phyloP scores from a whole-genome alignment of 1,139 yeast genomes.

The Hanseniaspora uvarum region DNA sequence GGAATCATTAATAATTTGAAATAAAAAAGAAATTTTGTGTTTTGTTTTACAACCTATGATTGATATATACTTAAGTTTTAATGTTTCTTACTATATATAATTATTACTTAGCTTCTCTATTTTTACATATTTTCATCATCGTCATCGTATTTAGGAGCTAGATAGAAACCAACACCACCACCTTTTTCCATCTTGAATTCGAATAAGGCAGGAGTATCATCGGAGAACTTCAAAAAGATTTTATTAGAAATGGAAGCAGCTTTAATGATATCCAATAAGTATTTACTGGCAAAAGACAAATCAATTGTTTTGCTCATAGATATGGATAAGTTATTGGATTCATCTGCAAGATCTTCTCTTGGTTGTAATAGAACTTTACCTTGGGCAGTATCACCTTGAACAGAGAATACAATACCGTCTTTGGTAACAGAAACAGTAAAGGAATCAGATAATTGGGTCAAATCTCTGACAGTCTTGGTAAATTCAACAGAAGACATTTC shows the following conservation, averaged over 20 bases:
- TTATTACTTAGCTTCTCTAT: not conserved
- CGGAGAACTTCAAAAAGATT: conserved; percentile 77
- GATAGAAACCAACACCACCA: conserved; percentile 87
- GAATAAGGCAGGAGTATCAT: conserved; percentile 86
- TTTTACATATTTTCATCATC: conserved; percentile 43
- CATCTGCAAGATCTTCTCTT: conserved; percentile 66
- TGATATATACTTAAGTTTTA: no score
- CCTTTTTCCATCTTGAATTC: conserved; percentile 68
- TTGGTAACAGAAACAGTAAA: conserved; percentile 78
- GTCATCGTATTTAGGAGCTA: conserved; percentile 95
- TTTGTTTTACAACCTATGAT: no score
- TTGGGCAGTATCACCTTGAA: conserved; percentile 87
- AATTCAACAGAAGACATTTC: conserved; percentile 83
- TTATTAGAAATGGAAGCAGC: conserved; percentile 70
- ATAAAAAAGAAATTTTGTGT: no score
- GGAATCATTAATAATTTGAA: not conserved
- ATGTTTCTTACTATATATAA: not conserved
- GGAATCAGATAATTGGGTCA: conserved; percentile 77
- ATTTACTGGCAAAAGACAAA: conserved; percentile 83
- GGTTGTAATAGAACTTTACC: conserved; percentile 86
- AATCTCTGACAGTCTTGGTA: conserved; percentile 81
- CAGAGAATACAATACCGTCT: conserved; percentile 79
- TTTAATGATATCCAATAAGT: conserved; percentile 80
- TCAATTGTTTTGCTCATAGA: conserved; percentile 80
- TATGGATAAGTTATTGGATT: conserved; percentile 63